These are phyloP conservation scores for Skeletonema costatum DNA, from an alignment of 108 stramenopile genomes.

Conservation along the genomic window DNA sequence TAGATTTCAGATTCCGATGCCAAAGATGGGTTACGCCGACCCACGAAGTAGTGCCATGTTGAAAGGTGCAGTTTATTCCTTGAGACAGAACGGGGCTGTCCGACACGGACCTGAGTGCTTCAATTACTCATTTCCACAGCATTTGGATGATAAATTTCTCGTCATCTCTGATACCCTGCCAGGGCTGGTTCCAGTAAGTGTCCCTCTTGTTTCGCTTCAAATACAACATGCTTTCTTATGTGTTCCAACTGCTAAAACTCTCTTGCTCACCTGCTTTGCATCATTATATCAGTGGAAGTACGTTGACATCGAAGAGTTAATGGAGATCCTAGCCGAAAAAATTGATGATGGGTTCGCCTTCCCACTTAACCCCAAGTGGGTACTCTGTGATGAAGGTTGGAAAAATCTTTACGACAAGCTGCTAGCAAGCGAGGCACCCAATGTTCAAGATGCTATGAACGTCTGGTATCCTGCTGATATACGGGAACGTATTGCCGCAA, in stretches of 20 bases:
- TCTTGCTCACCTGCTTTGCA: background rate
- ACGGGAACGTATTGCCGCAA: background rate
- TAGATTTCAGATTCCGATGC: background rate
- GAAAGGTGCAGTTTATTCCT: background rate
- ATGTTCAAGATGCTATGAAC: background rate
- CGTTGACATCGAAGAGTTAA: constrained; percentile 5
- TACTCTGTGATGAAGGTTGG: constrained; percentile 32
- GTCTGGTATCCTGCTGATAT: background rate
- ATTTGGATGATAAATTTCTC: constrained; percentile 19
- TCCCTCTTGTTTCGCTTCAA: background rate
- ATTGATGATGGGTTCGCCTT: constrained; percentile 16
- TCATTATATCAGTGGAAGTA: constrained; percentile 7
- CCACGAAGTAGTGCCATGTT: background rate
- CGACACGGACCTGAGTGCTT: constrained; percentile 27
- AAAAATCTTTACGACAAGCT: constrained; percentile 18
- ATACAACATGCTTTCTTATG: background rate
- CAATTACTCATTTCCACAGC: constrained; percentile 15
- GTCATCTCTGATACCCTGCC: constrained; percentile 14
- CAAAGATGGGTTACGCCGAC: constrained; percentile 14
- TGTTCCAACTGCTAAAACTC: background rate
- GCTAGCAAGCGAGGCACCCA: background rate
- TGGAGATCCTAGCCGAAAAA: constrained; percentile 1
- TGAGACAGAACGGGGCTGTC: constrained; percentile 3
- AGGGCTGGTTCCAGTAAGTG: constrained; percentile 1
- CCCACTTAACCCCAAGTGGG: constrained; percentile 24